Evolutionary conservation across 768 basidiomycete species (phyloP).

Genomic region (Termitomyces sp.): DNA sequence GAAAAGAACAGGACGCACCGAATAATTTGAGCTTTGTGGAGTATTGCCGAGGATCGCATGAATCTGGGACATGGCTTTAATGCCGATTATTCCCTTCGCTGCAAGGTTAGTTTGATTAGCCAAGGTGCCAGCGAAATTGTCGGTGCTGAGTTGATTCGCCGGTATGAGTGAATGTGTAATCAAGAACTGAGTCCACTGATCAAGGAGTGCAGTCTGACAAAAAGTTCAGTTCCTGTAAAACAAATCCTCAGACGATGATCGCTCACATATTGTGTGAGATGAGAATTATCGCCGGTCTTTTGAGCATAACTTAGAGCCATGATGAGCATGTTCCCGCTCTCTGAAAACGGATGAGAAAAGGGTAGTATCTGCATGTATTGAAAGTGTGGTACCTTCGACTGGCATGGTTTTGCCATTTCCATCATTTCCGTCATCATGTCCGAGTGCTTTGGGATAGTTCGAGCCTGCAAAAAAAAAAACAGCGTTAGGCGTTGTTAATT

Average conservation of each 20-base stretch:
- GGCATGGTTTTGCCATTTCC: conserved; percentile 50
- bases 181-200: conserved; percentile 67
- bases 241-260: conserved; percentile 15
- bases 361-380: no score
- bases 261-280: conserved; percentile 44
- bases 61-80: conserved; percentile 63
- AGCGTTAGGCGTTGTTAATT: not conserved
- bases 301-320: conserved; percentile 66
- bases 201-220: conserved; percentile 38
- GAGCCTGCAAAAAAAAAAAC: conserved; percentile 26
- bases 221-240: not conserved
- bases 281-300: conserved; percentile 48
- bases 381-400: conserved; percentile 40
- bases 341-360: no score
- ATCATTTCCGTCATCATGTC: conserved; percentile 41
- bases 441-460: conserved; percentile 41
- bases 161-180: conserved; percentile 52
- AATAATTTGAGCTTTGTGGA: conserved; percentile 40
- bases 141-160: conserved; percentile 54
- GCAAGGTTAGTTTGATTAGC: conserved; percentile 70
- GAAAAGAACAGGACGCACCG: conserved; percentile 24
- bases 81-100: conserved; percentile 70
- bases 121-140: conserved; percentile 51
- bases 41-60: conserved; percentile 40
- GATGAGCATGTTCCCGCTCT: conserved; percentile 75